Evolutionary conservation across 2,329 filamentous ascomycete genomes (phyloP).

Genomic region (Calonectria honghensis): DNA sequence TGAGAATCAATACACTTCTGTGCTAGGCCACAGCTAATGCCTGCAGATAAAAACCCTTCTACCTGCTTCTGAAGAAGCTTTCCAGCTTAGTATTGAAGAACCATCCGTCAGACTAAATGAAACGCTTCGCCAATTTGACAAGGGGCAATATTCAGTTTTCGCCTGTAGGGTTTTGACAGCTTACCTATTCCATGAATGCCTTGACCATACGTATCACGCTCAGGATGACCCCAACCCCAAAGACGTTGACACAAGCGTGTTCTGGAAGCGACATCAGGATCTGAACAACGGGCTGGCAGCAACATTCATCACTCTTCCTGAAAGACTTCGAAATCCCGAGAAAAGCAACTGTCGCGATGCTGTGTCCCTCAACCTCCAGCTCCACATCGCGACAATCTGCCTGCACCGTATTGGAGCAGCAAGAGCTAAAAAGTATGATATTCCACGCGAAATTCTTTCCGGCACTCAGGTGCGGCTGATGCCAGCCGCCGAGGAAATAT

Average conservation of each 20-base stretch:
- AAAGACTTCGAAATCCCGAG: constrained; percentile 79
- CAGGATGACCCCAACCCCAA: constrained; percentile 76
- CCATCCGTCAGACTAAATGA: constrained; percentile 76
- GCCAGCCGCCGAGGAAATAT: constrained; percentile 87
- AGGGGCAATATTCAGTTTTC: constrained; percentile 75
- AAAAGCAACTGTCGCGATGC: constrained; percentile 80
- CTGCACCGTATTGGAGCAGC: constrained; percentile 88
- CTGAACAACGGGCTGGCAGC: constrained; percentile 86
- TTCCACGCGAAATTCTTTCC: constrained; percentile 16
- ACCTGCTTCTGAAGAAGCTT: constrained; percentile 84
- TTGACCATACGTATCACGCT: constrained; percentile 81
- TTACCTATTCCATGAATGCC: constrained; percentile 85
- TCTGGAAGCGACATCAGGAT: constrained; percentile 87
- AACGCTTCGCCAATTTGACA: constrained; percentile 71
- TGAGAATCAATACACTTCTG: constrained; percentile 42
- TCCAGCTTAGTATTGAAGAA: constrained; percentile 77
- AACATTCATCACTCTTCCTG: constrained; percentile 83
- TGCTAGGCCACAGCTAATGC: constrained; percentile 21
- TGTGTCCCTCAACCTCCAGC: constrained; percentile 87
- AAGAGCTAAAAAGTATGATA: constrained; percentile 72
- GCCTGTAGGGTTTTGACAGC: constrained; percentile 82
- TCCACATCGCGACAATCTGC: constrained; percentile 89
- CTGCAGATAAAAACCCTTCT: constrained; percentile 81
- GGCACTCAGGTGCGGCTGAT: constrained; percentile 81
- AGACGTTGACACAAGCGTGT: constrained; percentile 65